phyloP scores from a whole-genome alignment of 2,329 filamentous ascomycete genomes.

The Alternaria incomplexa region DNA sequence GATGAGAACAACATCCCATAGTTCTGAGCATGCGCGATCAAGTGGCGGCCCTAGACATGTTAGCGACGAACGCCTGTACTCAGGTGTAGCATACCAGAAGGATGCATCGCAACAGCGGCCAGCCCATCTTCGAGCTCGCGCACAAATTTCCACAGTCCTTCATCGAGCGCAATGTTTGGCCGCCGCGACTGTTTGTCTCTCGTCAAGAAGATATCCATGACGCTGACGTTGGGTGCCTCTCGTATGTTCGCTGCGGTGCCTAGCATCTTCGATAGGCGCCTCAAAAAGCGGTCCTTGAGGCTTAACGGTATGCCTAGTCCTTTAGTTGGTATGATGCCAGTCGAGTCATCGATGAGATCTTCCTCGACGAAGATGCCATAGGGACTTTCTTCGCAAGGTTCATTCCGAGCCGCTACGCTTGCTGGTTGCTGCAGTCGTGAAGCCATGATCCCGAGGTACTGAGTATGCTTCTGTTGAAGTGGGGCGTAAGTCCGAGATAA shows the following conservation, averaged over 20 bases:
- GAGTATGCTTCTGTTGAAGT: neutral
- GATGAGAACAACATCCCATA: neutral
- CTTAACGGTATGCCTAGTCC: neutral
- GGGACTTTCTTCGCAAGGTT: neutral
- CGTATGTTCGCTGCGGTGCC: neutral
- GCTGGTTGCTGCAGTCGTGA: neutral
- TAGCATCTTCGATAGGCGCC: neutral
- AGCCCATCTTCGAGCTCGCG: neutral
- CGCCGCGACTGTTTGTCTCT: neutral
- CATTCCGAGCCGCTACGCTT: neutral
- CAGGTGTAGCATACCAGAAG: fast-evolving
- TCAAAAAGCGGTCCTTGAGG: neutral
- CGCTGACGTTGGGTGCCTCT: neutral
- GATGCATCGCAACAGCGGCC: neutral
- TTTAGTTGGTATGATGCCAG: neutral
- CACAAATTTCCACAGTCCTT: neutral
- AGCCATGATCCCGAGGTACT: neutral
- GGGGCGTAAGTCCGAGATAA: neutral
- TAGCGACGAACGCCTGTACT: neutral
- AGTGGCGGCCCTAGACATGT: neutral
- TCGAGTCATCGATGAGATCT: constrained; percentile 4
- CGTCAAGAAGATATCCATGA: neutral
- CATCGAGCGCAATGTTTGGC: neutral
- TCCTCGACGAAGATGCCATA: neutral
- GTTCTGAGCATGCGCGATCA: neutral